Base-by-base conservation (phyloP, 192 early-diverging fungal species). In the Thoreauomyces humboldtii region DNA sequence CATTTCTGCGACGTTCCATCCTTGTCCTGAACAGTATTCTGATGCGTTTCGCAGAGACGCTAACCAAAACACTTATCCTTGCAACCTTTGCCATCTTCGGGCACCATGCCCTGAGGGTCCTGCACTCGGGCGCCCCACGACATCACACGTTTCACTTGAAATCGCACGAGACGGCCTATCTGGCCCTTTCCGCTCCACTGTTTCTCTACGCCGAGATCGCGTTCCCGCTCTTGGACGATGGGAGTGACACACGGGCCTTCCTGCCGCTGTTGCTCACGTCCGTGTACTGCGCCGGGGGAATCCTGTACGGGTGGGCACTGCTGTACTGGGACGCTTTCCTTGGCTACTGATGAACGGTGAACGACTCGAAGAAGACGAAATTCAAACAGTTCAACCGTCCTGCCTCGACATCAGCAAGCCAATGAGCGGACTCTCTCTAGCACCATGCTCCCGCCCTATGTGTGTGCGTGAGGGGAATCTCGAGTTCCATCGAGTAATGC, bases 181-280 rank as follows among this genome's bases (percentile, higher is more conserved):
- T 50, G 7, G 11, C 47, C 7, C 22, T 50, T 7, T 50, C 22
- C 47, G 7, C 25, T 17, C 47, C 47, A 7, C 22, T 50, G 22
- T 50, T 50, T 50, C 15, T 24, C 15, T 50, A 50, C 47, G 25
- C 47, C 25, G 47, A 77, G 24, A 32, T 87, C n/a, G 34, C 78
- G 7, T 88, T 88, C 44, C 71, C 79, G 25, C 14, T 80, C 9
- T 25, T 86, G 7, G 33, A 22, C 80, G 85, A 73, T 65, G 77
- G 5, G 54, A 62, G 68, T 77, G 77, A 0, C 72, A 70, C 29
- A 54, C 91, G 36, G 22, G 82, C 82, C 61, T 94, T 96, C 58
- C 61, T 96, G 62, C 91, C 92, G 17, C 76, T 96, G 61, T 86
- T 92, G 81, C 60, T 89, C 43, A 86, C 87, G 0, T 91, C 88